These are phyloP conservation scores for Dacryopinax spathularia DNA, from an alignment of 768 basidiomycete genomes.

Conservation along the genomic window DNA sequence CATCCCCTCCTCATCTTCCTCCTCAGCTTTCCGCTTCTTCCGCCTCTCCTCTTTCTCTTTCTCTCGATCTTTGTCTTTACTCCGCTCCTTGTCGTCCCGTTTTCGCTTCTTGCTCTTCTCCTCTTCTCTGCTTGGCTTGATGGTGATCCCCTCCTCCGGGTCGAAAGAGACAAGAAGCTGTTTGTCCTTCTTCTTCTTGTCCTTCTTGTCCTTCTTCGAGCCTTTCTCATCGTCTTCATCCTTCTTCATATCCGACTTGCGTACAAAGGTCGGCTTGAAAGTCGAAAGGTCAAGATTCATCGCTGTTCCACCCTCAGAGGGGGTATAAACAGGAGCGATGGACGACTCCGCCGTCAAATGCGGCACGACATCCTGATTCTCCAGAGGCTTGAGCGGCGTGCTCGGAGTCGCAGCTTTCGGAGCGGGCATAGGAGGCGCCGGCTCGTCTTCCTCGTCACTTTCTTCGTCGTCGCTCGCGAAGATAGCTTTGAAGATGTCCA, in stretches of 20 bases:
- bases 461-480: conserved; percentile 92
- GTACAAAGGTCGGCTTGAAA: conserved; percentile 82
- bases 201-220: conserved; percentile 36
- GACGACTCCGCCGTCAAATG: conserved; percentile 1
- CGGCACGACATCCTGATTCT: neutral
- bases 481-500: conserved; percentile 95
- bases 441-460: conserved; percentile 51
- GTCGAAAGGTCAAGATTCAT: conserved; percentile 40
- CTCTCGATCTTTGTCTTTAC: conserved; percentile 32
- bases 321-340: neutral
- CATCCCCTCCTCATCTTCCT: conserved; percentile 41
- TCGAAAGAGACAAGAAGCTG: conserved; percentile 61
- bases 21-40: conserved; percentile 27
- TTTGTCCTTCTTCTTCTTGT: conserved; percentile 31
- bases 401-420: conserved; percentile 5
- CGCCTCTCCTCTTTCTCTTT: conserved; percentile 24
- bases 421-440: conserved; percentile 18
- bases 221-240: conserved; percentile 27
- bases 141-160: conserved; percentile 19
- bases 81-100: conserved; percentile 14
- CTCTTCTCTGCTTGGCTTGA: conserved; percentile 11
- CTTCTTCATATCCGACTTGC: conserved; percentile 35
- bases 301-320: conserved; percentile 17
- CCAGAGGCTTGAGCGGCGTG: neutral
- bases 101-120: conserved; percentile 25